A percentile compares a stretch with the other conserved stretches of the same genome.
phyloP scores from a whole-genome alignment of 805 yeast species.

The Hanseniaspora hatyaiensis region DNA sequence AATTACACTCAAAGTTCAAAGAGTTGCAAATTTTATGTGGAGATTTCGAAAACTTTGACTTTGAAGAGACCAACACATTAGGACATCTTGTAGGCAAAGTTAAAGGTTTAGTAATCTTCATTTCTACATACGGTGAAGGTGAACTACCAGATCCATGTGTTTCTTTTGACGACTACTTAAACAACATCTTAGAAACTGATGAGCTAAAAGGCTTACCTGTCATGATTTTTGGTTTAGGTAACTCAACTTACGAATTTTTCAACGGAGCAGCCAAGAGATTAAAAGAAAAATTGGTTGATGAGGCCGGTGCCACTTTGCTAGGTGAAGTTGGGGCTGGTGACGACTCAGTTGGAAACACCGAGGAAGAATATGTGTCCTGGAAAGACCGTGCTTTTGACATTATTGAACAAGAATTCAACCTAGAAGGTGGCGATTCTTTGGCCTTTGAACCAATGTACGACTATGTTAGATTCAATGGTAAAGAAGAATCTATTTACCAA shows the following conservation, averaged over 20 bases:
- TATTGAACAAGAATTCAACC: constrained; percentile 48
- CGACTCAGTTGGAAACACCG: constrained; percentile 88
- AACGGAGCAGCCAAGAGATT: constrained; percentile 68
- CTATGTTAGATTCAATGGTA: constrained; percentile 24
- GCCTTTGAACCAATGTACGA: constrained; percentile 56
- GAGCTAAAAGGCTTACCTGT: constrained; percentile 47
- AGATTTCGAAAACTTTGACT: constrained; percentile 81
- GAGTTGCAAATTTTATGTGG: constrained; percentile 74
- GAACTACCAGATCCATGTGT: constrained; percentile 95
- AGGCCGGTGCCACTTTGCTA: constrained; percentile 60
- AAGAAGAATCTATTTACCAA: constrained; percentile 40
- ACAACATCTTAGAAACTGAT: constrained; percentile 40
- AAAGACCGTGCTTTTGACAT: constrained; percentile 63
- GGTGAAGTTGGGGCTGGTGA: constrained; percentile 87
- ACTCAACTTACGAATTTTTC: constrained; percentile 84
- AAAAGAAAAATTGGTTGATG: constrained; percentile 37
- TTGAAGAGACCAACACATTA: constrained; percentile 47
- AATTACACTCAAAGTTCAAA: constrained; percentile 59
- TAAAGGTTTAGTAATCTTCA: constrained; percentile 52
- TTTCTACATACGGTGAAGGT: constrained; percentile 97
- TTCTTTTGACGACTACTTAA: constrained; percentile 59
- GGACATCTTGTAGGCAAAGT: constrained; percentile 39
- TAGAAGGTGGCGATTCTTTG: constrained; percentile 67
- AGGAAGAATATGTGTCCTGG: constrained; percentile 91
- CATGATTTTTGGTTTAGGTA: constrained; percentile 84